These are phyloP conservation scores for Diaporthe sp. DNA, from an alignment of 2,329 filamentous ascomycete genomes.

Conservation along the genomic window DNA sequence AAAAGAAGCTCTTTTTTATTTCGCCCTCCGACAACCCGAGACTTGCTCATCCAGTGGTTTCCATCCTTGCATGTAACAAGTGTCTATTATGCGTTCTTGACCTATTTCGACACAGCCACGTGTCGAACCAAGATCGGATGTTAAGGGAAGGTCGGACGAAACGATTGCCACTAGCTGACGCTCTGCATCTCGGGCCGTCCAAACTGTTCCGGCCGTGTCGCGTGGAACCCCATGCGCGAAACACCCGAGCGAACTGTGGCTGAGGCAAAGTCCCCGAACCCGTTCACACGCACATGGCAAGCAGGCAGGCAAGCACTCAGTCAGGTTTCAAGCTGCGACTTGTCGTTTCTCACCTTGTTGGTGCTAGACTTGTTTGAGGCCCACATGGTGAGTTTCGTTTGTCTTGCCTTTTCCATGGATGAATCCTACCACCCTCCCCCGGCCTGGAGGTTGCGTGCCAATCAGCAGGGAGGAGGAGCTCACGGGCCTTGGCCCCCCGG, in stretches of 20 bases:
- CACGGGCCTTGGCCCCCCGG: not conserved
- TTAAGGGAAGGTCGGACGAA: not conserved
- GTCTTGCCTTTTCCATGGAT: not conserved
- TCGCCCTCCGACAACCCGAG: not conserved
- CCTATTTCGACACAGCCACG: not conserved
- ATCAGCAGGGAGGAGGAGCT: not conserved
- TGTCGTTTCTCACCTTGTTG: not conserved
- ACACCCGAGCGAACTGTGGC: not conserved
- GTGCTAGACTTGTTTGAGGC: conserved; percentile 14
- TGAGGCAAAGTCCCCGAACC: not conserved
- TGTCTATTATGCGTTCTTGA: not conserved
- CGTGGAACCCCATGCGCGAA: not conserved
- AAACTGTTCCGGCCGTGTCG: not conserved
- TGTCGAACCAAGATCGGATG: conserved; percentile 9
- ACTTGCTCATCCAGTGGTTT: not conserved
- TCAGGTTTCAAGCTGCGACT: not conserved
- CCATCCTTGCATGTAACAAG: too few relatives aligned
- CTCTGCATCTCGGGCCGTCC: conserved; percentile 4
- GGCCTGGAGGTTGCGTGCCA: not conserved
- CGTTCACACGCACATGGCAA: not conserved
- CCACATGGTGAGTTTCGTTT: conserved; percentile 4
- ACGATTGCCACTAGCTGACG: not conserved
- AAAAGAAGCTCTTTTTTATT: not conserved
- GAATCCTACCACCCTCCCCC: not conserved
- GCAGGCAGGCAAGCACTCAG: too few relatives aligned